Evolutionary conservation across 2,329 filamentous ascomycete genomes (phyloP), one percentile per base, ranked within the genome.

Genomic region (Pezicula rhizophila): DNA sequence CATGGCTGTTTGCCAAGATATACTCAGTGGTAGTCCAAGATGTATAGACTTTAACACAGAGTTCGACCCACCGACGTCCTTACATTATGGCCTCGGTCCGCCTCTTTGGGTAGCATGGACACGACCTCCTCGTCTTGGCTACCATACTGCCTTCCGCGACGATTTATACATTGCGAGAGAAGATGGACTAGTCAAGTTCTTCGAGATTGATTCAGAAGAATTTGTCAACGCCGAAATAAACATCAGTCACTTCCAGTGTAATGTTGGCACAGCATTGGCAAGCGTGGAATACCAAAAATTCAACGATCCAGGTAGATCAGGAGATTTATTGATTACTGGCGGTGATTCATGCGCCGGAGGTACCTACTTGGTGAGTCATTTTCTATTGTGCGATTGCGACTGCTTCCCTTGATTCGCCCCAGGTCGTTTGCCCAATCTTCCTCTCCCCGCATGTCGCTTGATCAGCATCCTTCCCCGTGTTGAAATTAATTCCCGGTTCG

Each of bases 81-180:
- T 75, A 31, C 70, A 75, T 55, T 71, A 74, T 52, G 80, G 73
- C 23, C 64, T 52, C 31, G 68, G 60, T 33, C 62, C 52, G 35
- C 85, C 86, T 1, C 66, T 88, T 3, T 96, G 90, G 87, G 86
- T 85, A 3, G 81, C 86, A 20, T 99, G 92, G 91, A 82, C 89
- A 25, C 80, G 88, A 51, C 87, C 90, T 2, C 77, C 81, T 51
- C 82, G 92, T 7, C 77, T 44, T 6, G 48, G 82, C 20, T 76
- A 76, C 51, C 85, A 84, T 56, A 78, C 78, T 46, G 70, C 77
- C 47, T 75, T 72, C 15, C 81, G 83, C 33, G 93, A 97, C 61
- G 82, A 85, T 51, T 82, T 97, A 43, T 96, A 93, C 61, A 71
- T 99, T 14, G 87, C 86, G 10, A 82, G 91, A 47, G 92, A 97